Base-by-base conservation (phyloP, 2,329 filamentous ascomycete species). In the Neopestalotiopsis sp. region DNA sequence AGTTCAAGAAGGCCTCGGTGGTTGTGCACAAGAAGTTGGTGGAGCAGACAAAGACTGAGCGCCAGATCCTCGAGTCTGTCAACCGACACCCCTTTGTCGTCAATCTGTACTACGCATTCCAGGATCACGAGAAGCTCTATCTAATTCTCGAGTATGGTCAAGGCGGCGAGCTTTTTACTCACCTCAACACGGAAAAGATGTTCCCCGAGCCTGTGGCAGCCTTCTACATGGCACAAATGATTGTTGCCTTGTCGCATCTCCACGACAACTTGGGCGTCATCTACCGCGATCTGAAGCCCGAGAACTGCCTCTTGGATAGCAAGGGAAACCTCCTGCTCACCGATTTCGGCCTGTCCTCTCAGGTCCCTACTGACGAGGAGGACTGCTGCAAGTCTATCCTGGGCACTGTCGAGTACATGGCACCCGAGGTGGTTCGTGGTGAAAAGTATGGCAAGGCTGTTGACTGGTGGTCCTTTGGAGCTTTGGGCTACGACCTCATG, bases 221-320 rank as follows among this genome's bases (percentile, higher is more conserved):
- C 1, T 99, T 98, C 81, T 99, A 99, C 87, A 97, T 98, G 93
- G 97, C 94, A 0, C 95, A 99, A 83, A 97, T 99, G 90, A 90
- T 97, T 4, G 89, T 99, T 30, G 97, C 96, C 38, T 88, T 99
- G 61, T 94, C 95, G 49, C 95, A 99, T 80, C 88, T 99, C 32
- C 96, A 99, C 82, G 91, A 93, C 74, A 94, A 92, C 71, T 90
- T 98, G 28, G 95, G 96, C 17, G 95, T 99, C 64, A 92, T 99
- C 72, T 99, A 99, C 81, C 93, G 96, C 71, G 96, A 99, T 78
- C 87, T 99, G 69, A 99, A 99, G 85, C 96, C 96, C 0, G 96
- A 99, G 81, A 99, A 99, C 80, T 98, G 95, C 77, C 91, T 99
- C 30, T 85, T 99, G 10, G 96, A 99, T 79, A 85, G 92, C 1